phyloP scores from a whole-genome alignment of 495 filamentous ascomycete genomes.

The Halenospora varia region DNA sequence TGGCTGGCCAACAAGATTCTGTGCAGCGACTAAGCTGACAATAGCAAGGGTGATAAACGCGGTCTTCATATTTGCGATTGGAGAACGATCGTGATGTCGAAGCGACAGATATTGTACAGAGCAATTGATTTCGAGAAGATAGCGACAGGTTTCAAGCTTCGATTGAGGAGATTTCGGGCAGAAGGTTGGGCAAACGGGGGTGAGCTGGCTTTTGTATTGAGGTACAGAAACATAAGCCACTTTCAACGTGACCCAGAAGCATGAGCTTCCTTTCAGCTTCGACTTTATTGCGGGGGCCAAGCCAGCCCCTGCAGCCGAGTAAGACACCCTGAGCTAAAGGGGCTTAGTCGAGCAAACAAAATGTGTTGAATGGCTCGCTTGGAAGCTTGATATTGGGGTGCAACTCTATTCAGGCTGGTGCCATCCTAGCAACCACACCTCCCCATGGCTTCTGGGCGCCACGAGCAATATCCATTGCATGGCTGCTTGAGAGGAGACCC shows the following conservation, averaged over 20 bases:
- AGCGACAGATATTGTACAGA: not conserved
- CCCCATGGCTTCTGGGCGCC: too few species aligned
- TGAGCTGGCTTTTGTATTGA: not conserved
- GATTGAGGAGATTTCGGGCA: not conserved
- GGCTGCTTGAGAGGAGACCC: too few species aligned
- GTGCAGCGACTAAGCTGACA: not conserved
- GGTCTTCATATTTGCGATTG: not conserved
- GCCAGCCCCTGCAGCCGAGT: not conserved
- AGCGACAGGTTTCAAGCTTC: not conserved
- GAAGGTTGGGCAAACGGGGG: not conserved
- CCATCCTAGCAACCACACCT: too few species aligned
- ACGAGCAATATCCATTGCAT: too few species aligned
- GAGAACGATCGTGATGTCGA: not conserved
- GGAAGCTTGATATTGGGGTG: too few species aligned
- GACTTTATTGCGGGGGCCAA: not conserved
- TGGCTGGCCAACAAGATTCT: not conserved
- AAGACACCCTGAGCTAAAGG: too few species aligned
- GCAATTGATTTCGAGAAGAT: not conserved
- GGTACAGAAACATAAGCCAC: not conserved
- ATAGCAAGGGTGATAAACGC: not conserved
- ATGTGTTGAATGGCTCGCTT: too few species aligned
- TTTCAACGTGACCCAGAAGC: not conserved
- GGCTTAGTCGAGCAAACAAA: too few species aligned
- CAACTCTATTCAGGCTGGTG: too few species aligned
- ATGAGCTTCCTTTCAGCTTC: not conserved